Base-by-base conservation (phyloP, 768 basidiomycete species). In the Leucogyrophana mollusca region DNA sequence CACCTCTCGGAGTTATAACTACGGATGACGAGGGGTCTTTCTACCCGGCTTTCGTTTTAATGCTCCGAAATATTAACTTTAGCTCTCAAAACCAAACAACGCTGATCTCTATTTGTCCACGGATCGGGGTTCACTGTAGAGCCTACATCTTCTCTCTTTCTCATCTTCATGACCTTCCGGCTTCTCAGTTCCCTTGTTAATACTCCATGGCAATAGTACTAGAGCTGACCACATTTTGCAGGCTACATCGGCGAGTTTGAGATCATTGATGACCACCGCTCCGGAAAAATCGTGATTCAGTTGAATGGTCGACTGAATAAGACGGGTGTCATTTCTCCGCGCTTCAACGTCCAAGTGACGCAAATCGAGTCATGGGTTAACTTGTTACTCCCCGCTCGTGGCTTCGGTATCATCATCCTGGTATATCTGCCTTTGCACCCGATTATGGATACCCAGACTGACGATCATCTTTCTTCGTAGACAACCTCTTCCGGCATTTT, bases 261-360 rank as follows among this genome's bases (percentile, higher is more conserved):
- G 70, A 90, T 96, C 71, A 87, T 97, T 66, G 96, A 99, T 62
- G 96, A 99, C 76, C 96, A 98, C 71, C 94, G 95, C 50, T 85
- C 92, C 6, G 93, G 93, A 61, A 99, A 98, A 75, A 92, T 99
- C 56, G 94, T 99, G 61, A 82, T 98, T 59, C 94, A 99, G 73
- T 85, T 99, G 47, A 99, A 96, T 64, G 96, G 96, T 37, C 90
- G 93, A 51, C 82, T 99, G 59, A 99, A 99, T 82, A 99, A 99
- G 77, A 88, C 87, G n/a, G 96, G 95, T 58, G 95, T 99, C 65
- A 97, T 97, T 73, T 97, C 94, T n/a, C 94, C 95, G 35, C 89
- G 96, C 45, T 98, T 91, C 82, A 97, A 98, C 73, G 83, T 98
- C 58, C 90, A 94, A 66, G 86, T 90, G 52, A 84, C 70, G 59